Evolutionary conservation across 192 early-diverging fungal genomes (phyloP), one percentile per base, ranked within the genome.

Genomic region (Spizellomyces punctatus): DNA sequence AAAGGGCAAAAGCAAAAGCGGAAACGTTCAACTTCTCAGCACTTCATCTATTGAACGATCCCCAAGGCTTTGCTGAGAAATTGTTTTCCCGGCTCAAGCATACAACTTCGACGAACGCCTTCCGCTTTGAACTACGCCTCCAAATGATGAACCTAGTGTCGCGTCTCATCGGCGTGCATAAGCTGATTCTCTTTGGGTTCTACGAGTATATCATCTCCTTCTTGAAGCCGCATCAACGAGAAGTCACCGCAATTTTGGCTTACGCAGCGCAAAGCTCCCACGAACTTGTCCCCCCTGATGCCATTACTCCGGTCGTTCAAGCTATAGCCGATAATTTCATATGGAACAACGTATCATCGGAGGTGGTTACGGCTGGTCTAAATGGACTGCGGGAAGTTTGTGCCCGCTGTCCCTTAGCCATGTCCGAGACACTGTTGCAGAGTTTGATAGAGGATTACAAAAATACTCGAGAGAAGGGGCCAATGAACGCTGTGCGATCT

Each of bases 281-380:
- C 78, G 87, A 94, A 10, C 84, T 99, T 16, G 88, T 96, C 6
- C 98, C 98, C 27, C 98, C 98, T 6, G 98, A 99, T 79, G 89
- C 85, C 5, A 79, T 98, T 58, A 88, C 91, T 74, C 88, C 92
- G 9, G 89, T 96, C 7, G 79, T 99, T n/a, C 89, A 90, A 67
- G 92, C 91, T 10, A 89, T 98, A 17, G 95, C 98, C 12, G 93
- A 99, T 79, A 94, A 93, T 82, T 99, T 99, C 88, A 91, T 99
- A 22, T 93, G 94, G 48, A 93, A 92, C 72, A 94, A 95, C 77
- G 90, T 87, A 49, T 82, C 96, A 8, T 86, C 88, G 6, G 98
- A 98, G 76, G 98, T 98, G 46, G 95, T 99, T 82, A 90, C 92
- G 14, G 96, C 95, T 6, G 98, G 96, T 36, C 69, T 88, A 47